Evolutionary conservation across 2,329 filamentous ascomycete genomes (phyloP).

Genomic region (Helotiales sp.): DNA sequence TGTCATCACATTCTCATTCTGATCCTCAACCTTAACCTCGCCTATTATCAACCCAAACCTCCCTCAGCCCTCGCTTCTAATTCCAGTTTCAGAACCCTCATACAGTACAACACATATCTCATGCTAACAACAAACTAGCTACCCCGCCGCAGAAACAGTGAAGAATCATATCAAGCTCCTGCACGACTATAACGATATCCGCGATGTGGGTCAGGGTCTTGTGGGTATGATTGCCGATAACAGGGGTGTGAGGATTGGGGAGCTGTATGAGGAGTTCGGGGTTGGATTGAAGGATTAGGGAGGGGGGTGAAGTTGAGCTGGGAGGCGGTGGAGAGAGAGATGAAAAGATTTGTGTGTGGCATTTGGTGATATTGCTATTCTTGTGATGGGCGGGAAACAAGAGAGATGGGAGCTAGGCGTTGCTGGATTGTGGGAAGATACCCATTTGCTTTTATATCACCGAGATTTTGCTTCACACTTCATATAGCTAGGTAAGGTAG

Average conservation of each 20-base stretch:
- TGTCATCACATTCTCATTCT: neutral
- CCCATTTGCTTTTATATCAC: conserved; percentile 30
- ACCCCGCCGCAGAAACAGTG: conserved; percentile 53
- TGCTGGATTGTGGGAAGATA: conserved; percentile 28
- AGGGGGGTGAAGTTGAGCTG: no score
- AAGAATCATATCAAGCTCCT: conserved; percentile 67
- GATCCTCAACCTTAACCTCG: neutral
- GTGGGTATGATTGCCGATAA: conserved; percentile 71
- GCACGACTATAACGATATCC: conserved; percentile 73
- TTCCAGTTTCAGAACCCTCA: no score
- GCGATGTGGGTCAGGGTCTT: conserved; percentile 68
- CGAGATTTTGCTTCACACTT: neutral
- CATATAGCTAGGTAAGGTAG: neutral
- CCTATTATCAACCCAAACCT: neutral
- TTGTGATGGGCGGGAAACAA: no score
- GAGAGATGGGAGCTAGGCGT: neutral
- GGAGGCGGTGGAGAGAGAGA: neutral
- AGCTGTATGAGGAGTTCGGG: conserved; percentile 45
- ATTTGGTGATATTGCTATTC: neutral
- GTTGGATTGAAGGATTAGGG: conserved; percentile 41
- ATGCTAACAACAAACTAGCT: conserved; percentile 16
- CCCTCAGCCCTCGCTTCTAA: neutral
- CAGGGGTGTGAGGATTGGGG: conserved; percentile 53
- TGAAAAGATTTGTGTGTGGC: neutral
- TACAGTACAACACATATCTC: neutral